Percentiles rank a stretch among this genome's conserved stretches.
Conservation (phyloP, 768 basidiomycete genomes). For the Mrakia gelida region DNA sequence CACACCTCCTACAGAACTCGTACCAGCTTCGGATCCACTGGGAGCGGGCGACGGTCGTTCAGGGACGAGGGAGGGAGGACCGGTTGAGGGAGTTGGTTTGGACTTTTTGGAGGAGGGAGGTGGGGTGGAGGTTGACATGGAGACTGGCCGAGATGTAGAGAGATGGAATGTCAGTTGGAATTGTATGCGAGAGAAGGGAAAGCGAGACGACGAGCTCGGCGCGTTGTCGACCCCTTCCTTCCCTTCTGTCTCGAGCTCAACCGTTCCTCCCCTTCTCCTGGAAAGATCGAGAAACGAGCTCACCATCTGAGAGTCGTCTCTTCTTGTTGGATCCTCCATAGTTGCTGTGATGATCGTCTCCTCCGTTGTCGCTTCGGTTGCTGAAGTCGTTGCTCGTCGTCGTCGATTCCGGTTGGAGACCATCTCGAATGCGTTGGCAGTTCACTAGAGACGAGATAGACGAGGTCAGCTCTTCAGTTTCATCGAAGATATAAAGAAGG, state of each 20-base stretch:
- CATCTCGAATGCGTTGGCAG: conserved; percentile 56
- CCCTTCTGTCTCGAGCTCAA: background rate
- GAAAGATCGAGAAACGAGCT: background rate
- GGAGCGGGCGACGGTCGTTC: conserved; percentile 50
- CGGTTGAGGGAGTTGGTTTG: conserved; percentile 17
- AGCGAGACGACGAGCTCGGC: background rate
- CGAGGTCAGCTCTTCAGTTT: background rate
- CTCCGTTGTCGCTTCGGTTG: conserved; percentile 50
- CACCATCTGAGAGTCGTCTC: conserved; percentile 27
- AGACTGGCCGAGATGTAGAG: background rate
- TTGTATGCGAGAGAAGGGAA: background rate
- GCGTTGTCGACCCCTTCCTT: background rate
- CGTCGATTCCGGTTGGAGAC: conserved; percentile 48
- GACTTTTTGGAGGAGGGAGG: conserved; percentile 17
- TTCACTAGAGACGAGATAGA: conserved; percentile 49
- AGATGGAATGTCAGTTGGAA: background rate
- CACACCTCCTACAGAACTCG: conserved; percentile 27
- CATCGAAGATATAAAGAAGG: background rate
- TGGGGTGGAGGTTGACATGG: background rate
- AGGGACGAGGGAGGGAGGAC: conserved; percentile 23
- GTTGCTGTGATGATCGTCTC: conserved; percentile 36
- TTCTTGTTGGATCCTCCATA: conserved; percentile 12
- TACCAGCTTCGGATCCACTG: conserved; percentile 45
- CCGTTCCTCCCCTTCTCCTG: background rate
- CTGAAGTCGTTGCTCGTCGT: background rate